These are phyloP conservation scores for Breynia disticha DNA, from an alignment of 441 rosid genomes.

Conservation along the genomic window DNA sequence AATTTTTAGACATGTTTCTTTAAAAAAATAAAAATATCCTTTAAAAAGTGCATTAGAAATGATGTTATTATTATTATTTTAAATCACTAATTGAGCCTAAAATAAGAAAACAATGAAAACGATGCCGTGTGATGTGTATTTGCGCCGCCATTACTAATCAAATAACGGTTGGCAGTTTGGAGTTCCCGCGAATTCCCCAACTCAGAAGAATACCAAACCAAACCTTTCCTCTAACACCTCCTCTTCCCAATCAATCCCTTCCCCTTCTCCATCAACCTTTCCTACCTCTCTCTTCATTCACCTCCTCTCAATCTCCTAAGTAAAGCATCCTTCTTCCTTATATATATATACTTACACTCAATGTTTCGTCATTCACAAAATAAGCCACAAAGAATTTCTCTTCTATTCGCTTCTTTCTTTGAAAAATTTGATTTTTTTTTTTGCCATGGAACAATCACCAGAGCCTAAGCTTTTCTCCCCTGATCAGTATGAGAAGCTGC, in stretches of 20 bases:
- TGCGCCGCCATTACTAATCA: neutral
- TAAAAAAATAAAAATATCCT: too few relatives aligned
- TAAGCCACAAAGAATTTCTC: neutral
- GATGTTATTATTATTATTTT: too few relatives aligned
- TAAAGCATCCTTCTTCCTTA: slow-evolving; percentile 23
- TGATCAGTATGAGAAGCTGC: neutral
- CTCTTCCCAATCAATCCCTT: slow-evolving; percentile 53
- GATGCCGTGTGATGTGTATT: neutral
- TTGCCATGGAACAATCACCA: slow-evolving; percentile 3
- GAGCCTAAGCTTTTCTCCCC: neutral
- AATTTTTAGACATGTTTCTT: too few relatives aligned
- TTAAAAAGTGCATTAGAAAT: too few relatives aligned
- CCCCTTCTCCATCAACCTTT: slow-evolving; percentile 37
- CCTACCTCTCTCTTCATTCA: slow-evolving; percentile 24
- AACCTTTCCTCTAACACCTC: slow-evolving; percentile 35
- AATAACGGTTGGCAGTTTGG: slow-evolving; percentile 8
- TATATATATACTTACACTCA: slow-evolving; percentile 20
- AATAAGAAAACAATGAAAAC: neutral
- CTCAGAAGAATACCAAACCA: slow-evolving; percentile 63
- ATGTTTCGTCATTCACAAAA: neutral
- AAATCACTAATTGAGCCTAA: too few relatives aligned
- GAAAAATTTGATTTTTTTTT: too few relatives aligned
- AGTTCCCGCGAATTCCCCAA: slow-evolving; percentile 50
- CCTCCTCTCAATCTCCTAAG: slow-evolving; percentile 4
- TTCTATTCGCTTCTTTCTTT: neutral